Evolutionary conservation across 495 filamentous ascomycete species (phyloP).

Genomic region (Trichoderma erinaceum): DNA sequence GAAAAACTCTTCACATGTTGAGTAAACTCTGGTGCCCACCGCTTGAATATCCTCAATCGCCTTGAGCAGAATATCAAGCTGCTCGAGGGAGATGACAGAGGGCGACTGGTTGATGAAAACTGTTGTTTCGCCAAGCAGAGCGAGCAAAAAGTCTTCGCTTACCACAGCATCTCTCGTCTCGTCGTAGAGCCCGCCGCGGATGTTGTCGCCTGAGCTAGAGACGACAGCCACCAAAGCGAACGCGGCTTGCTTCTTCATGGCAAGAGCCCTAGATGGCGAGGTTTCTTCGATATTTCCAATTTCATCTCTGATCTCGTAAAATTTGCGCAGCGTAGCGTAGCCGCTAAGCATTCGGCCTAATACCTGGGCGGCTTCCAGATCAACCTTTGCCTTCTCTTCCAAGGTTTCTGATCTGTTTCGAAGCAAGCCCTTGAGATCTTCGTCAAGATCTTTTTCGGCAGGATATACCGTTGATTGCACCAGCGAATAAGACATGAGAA

Average conservation of each 20-base stretch:
- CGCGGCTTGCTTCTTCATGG: slow-evolving; percentile 60
- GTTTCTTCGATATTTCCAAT: slow-evolving; percentile 30
- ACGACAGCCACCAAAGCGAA: slow-evolving; percentile 71
- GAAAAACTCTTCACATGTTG: slow-evolving; percentile 66
- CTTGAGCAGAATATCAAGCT: slow-evolving; percentile 70
- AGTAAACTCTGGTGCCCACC: slow-evolving; percentile 61
- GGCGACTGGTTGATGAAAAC: slow-evolving; percentile 60
- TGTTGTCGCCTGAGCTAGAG: slow-evolving; percentile 76
- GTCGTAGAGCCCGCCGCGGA: slow-evolving; percentile 82
- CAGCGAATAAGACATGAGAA: slow-evolving; percentile 80
- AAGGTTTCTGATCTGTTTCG: slow-evolving; percentile 60
- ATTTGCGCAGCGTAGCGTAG: slow-evolving; percentile 79
- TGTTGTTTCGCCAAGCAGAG: slow-evolving; percentile 74
- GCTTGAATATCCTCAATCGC: slow-evolving; percentile 79
- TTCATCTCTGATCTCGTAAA: slow-evolving; percentile 79
- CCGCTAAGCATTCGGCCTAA: slow-evolving; percentile 80
- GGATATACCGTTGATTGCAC: slow-evolving; percentile 77
- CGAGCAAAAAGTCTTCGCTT: slow-evolving; percentile 76
- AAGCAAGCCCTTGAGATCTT: slow-evolving; percentile 57
- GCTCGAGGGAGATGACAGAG: slow-evolving; percentile 49
- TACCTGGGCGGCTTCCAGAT: slow-evolving; percentile 71
- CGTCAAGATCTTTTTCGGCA: slow-evolving; percentile 58
- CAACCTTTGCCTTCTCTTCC: slow-evolving; percentile 54
- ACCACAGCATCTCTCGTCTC: slow-evolving; percentile 70
- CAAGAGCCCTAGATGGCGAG: slow-evolving; percentile 33